These are phyloP conservation scores for Amaranthus tricolor DNA, from an alignment of 179 eudicot genomes.

Conservation along the genomic window DNA sequence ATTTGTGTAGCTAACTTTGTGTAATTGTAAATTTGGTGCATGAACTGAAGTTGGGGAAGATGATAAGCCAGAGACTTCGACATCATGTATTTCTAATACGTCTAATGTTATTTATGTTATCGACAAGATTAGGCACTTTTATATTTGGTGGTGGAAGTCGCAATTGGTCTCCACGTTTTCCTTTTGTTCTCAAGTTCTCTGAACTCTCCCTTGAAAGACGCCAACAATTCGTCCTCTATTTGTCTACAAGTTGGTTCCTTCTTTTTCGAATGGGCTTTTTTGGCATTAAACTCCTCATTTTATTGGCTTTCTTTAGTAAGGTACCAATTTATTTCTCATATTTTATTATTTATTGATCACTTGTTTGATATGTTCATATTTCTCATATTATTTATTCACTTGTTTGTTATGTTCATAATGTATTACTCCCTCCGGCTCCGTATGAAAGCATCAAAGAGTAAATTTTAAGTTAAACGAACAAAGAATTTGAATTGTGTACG, in stretches of 20 bases:
- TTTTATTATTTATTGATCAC: no score
- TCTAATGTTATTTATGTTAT: constrained; percentile 25
- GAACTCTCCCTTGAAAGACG: constrained; percentile 30
- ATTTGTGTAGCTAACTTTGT: background rate
- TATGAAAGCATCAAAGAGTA: no score
- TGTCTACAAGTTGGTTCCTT: constrained; percentile 35
- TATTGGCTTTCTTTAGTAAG: constrained; percentile 49
- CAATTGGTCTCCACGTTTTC: constrained; percentile 31
- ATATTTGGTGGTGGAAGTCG: constrained; percentile 32
- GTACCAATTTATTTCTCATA: constrained; percentile 16
- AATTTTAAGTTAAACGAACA: no score
- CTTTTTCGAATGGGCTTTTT: constrained; percentile 31
- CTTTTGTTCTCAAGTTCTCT: constrained; percentile 42
- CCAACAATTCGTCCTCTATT: constrained; percentile 30
- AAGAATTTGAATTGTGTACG: no score
- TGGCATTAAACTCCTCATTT: constrained; percentile 31
- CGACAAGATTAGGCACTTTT: constrained; percentile 56
- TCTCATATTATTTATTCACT: no score
- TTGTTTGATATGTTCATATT: no score
- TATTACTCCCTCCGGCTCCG: no score
- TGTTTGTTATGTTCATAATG: no score
- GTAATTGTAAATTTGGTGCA: background rate
- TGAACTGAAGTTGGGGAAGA: constrained; percentile 33
- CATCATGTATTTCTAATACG: constrained; percentile 34
- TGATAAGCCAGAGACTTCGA: constrained; percentile 33